Percentiles rank a stretch among this genome's conserved stretches.
Evolutionary conservation across 495 filamentous ascomycete species (phyloP).

Genomic region (Hypoxylon intermedium): DNA sequence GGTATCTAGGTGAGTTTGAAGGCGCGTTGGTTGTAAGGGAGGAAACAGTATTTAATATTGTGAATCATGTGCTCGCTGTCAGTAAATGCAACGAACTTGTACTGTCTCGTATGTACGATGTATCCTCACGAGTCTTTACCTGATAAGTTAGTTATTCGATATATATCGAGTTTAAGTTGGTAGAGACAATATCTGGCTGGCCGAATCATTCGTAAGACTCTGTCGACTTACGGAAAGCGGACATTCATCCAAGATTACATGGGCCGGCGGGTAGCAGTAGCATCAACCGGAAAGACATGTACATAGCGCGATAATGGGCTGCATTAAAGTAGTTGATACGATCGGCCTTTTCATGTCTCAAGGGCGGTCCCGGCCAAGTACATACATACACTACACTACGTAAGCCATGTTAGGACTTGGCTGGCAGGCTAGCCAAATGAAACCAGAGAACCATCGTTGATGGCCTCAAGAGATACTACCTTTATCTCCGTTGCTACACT

Average conservation of each 20-base stretch:
- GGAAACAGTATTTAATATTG: too few relatives aligned
- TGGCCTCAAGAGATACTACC: slow-evolving; percentile 7
- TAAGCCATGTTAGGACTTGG: slow-evolving; percentile 1
- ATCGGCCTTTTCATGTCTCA: slow-evolving; percentile 14
- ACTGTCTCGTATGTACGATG: background rate
- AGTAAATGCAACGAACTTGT: background rate
- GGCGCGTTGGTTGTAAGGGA: background rate
- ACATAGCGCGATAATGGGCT: slow-evolving; percentile 8
- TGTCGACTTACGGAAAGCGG: slow-evolving; percentile 27
- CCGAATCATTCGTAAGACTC: too few relatives aligned
- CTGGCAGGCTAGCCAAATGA: too few relatives aligned
- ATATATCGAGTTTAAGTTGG: background rate
- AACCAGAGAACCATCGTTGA: slow-evolving; percentile 2
- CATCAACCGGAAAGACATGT: slow-evolving; percentile 14
- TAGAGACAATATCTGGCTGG: background rate
- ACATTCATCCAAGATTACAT: slow-evolving; percentile 41
- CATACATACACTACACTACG: slow-evolving; percentile 1
- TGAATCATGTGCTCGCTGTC: too few relatives aligned
- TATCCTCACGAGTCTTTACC: slow-evolving; percentile 4
- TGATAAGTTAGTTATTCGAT: too few relatives aligned
- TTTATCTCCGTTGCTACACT: background rate
- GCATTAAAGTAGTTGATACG: slow-evolving; percentile 18
- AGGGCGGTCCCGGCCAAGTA: slow-evolving; percentile 10
- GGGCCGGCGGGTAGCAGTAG: slow-evolving; percentile 29
- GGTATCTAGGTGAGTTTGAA: too few relatives aligned